Conservation (phyloP, 768 basidiomycete species). For the Trametes coccinea region DNA sequence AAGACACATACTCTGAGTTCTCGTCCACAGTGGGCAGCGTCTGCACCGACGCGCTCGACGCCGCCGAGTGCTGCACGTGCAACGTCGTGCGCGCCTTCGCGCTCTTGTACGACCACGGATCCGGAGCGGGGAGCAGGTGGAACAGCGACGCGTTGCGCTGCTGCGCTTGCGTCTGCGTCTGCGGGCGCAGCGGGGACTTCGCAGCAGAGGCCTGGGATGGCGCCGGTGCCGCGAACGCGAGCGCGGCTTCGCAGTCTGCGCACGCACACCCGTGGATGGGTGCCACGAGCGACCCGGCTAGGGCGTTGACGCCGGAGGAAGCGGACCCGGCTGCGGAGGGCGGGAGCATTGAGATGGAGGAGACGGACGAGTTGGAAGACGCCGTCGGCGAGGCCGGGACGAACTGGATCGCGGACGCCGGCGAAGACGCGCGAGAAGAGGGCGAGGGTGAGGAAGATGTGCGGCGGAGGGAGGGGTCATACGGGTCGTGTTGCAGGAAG, state of each 20-base stretch:
- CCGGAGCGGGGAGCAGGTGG: not conserved
- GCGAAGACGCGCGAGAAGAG: too few relatives aligned
- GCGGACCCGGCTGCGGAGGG: not conserved
- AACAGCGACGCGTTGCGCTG: too few relatives aligned
- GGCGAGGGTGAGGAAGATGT: not conserved
- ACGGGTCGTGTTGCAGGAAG: not conserved
- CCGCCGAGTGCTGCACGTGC: too few relatives aligned
- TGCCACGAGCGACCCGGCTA: not conserved
- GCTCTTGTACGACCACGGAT: slow-evolving; percentile 14
- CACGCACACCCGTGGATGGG: slow-evolving; percentile 2
- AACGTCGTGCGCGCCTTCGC: slow-evolving; percentile 7
- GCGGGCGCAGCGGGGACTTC: not conserved
- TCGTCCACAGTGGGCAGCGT: slow-evolving; percentile 27
- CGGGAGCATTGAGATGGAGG: slow-evolving; percentile 13
- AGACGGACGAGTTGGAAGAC: slow-evolving; percentile 17
- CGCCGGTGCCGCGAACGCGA: not conserved
- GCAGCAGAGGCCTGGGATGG: too few relatives aligned
- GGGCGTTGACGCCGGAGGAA: not conserved
- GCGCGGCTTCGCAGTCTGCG: not conserved
- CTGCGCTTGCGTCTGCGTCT: too few relatives aligned
- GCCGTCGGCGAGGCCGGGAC: slow-evolving; percentile 10
- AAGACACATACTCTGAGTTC: slow-evolving; percentile 30
- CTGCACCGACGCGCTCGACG: slow-evolving; percentile 14
- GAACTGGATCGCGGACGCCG: slow-evolving; percentile 13
- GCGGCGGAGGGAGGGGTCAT: not conserved